Evolutionary conservation across 2,329 filamentous ascomycete species (phyloP), one percentile per base, ranked within the genome.

Genomic region (Cercospora zeina): DNA sequence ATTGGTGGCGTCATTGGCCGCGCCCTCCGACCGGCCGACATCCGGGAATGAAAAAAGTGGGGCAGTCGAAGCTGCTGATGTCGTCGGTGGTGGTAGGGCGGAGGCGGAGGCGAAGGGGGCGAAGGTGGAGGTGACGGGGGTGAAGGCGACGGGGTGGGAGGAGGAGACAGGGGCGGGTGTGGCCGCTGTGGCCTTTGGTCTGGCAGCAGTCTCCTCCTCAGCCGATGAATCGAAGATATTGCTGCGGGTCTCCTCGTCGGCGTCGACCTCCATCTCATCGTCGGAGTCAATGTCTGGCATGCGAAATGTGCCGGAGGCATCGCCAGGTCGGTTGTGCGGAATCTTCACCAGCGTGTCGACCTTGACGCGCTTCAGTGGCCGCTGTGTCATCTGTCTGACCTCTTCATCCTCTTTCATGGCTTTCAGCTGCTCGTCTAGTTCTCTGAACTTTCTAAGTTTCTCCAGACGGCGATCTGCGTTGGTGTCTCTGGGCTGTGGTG

Each of bases 261-360:
- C 64, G 39, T 72, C 70, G 54, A 74, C 71, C 62, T 73, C 71
- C 67, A 74, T 74, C 64, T 74, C 71, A 30, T 73, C 72, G 51
- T 74, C 72, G 39, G 64, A 68, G 58, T 74, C 71, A 14, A 62
- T 55, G 10, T 74, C 72, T 11, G 69, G 69, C 34, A 74, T 66
- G 9, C 71, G 56, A 66, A 73, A 74, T 11, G 68, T 73, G 33
- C 66, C 65, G n/a, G 42, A 54, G 3, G 68, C 50, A 19, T 74
- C 72, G 30, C 71, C 72, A 4, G 71, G 72, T 11, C 63, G 64
- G 53, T 70, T 71, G 62, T 72, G 70, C 56, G 72, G 72, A 30
- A 74, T 72, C 11, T 33, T 42, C 10, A 63, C 62, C 10, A 74
- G 60, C n/a, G 69, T 59, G 58, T 74, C 71, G 47, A 74, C 62